Conservation (phyloP, 495 filamentous ascomycete species). For the Hypoxylon rickii region DNA sequence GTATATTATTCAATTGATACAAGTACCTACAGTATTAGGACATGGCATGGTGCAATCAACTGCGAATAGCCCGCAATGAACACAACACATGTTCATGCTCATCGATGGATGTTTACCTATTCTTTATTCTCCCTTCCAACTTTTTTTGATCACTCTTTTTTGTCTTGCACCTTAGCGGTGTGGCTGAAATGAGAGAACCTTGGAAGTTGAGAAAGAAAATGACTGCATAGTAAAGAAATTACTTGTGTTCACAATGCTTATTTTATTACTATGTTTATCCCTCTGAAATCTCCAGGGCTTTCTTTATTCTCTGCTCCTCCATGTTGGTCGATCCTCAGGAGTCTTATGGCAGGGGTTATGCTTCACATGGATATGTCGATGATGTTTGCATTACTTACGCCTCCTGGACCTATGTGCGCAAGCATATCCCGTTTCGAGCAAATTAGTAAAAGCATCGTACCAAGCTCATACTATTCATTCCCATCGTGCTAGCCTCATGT, state of each 20-base stretch:
- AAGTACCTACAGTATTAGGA: not conserved
- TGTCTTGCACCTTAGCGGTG: conserved; percentile 1
- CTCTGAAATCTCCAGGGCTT: not conserved
- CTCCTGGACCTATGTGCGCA: no score
- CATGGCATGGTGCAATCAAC: conserved; percentile 7
- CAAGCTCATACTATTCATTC: conserved; percentile 34
- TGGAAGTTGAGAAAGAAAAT: not conserved
- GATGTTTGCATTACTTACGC: not conserved
- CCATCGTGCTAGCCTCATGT: conserved; percentile 37
- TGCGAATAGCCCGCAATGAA: conserved; percentile 28
- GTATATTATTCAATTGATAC: no score
- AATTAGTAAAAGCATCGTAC: conserved; percentile 34
- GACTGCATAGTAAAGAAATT: no score
- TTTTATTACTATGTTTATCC: not conserved
- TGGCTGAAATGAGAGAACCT: not conserved
- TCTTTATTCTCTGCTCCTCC: not conserved
- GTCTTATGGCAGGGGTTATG: no score
- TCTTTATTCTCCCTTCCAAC: conserved; percentile 10
- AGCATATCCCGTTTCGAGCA: conserved; percentile 12
- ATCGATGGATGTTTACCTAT: conserved; percentile 13
- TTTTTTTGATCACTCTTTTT: not conserved
- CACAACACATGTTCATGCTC: conserved; percentile 26
- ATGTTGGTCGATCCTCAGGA: not conserved
- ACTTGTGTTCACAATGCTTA: not conserved
- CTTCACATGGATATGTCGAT: no score